phyloP scores from a whole-genome alignment of 805 yeast genomes.

The Debaryomyces castellii region DNA sequence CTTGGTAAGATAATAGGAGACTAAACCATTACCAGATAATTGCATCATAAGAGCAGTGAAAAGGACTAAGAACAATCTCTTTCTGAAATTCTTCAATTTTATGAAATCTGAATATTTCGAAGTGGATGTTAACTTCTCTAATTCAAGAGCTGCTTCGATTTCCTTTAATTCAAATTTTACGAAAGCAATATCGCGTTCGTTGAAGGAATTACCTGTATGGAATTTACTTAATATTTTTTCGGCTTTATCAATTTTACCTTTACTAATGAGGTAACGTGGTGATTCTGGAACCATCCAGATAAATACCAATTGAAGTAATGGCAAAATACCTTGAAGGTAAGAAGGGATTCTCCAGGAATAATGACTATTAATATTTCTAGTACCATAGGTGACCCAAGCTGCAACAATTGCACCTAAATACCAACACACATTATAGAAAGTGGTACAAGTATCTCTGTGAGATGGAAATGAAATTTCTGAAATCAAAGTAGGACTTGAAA shows the following conservation, averaged over 20 bases:
- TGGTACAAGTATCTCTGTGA: conserved; percentile 40
- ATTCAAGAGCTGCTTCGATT: conserved; percentile 38
- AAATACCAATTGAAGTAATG: conserved; percentile 37
- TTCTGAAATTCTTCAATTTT: conserved; percentile 37
- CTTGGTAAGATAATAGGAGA: conserved; percentile 49
- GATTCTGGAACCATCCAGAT: conserved; percentile 48
- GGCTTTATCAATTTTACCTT: conserved; percentile 45
- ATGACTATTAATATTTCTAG: conserved; percentile 26
- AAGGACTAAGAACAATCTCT: conserved; percentile 36
- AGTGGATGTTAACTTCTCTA: conserved; percentile 33
- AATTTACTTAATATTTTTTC: conserved; percentile 35
- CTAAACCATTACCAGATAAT: conserved; percentile 54
- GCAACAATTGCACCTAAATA: conserved; percentile 53
- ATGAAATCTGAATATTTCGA: conserved; percentile 40
- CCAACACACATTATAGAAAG: conserved; percentile 53
- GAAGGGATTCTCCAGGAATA: conserved; percentile 59
- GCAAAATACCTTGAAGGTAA: conserved; percentile 48
- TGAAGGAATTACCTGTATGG: conserved; percentile 40
- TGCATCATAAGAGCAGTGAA: conserved; percentile 41
- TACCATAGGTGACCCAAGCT: conserved; percentile 52
- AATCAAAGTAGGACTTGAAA: conserved; percentile 48
- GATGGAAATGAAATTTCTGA: conserved; percentile 52
- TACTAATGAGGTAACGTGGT: conserved; percentile 44
- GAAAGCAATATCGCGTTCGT: conserved; percentile 23
- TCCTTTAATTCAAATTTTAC: conserved; percentile 41